phyloP scores from a whole-genome alignment of 768 basidiomycete species.

The Clitopilus hobsonii region DNA sequence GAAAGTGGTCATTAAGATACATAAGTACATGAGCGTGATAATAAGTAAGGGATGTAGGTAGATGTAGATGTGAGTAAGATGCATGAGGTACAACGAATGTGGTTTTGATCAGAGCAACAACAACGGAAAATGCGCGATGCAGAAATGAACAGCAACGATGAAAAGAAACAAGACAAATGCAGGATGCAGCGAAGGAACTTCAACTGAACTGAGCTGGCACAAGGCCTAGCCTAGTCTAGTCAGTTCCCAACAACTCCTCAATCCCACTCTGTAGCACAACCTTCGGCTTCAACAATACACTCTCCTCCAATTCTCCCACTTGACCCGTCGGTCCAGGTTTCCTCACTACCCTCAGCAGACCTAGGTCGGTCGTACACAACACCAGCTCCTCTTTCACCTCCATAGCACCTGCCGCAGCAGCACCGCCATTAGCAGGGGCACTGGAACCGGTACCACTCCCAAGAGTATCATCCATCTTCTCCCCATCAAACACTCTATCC shows the following conservation, averaged over 20 bases:
- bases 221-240: slow-evolving; percentile 1
- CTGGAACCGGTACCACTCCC: slow-evolving; percentile 12
- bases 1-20: background rate
- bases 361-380: slow-evolving; percentile 56
- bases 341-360: slow-evolving; percentile 38
- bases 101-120: too few relatives aligned
- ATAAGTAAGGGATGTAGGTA: too few relatives aligned
- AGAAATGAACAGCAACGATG: too few relatives aligned
- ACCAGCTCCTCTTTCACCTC: slow-evolving; percentile 31
- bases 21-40: background rate
- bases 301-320: slow-evolving; percentile 42
- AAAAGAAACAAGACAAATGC: too few relatives aligned
- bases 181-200: background rate
- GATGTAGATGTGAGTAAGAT: too few relatives aligned
- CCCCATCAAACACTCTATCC: slow-evolving; percentile 33
- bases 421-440: slow-evolving; percentile 1
- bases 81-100: too few relatives aligned
- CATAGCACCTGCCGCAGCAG: too few relatives aligned
- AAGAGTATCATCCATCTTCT: slow-evolving; percentile 44
- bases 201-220: background rate
- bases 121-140: too few relatives aligned
- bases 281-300: slow-evolving; percentile 47
- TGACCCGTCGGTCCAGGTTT: slow-evolving; percentile 31
- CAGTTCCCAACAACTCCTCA: slow-evolving; percentile 22
- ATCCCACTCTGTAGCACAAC: slow-evolving; percentile 45